These are phyloP conservation scores for Euphorbia schlechtendalii DNA, from an alignment of 441 rosid genomes.

Conservation along the genomic window DNA sequence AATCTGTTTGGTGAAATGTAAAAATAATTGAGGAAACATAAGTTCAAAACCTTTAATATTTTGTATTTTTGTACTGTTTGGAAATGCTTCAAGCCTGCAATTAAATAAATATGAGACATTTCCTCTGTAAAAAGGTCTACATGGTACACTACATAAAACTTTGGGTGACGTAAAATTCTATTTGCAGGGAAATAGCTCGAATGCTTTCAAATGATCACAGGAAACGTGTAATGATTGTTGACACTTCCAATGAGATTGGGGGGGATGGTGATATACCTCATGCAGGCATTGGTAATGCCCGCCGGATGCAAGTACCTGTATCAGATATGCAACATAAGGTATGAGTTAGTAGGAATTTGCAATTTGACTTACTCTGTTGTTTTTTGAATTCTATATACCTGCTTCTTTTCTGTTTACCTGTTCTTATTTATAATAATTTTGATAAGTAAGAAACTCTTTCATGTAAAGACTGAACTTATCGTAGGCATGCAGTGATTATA, in stretches of 20 bases:
- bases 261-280: constrained; percentile 99
- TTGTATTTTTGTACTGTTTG: neutral
- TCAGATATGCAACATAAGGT: constrained; percentile 89
- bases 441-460: neutral
- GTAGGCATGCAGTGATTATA: neutral
- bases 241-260: constrained; percentile 93
- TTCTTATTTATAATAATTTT: too few species aligned
- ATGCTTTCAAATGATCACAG: constrained; percentile 84
- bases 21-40: too few species aligned
- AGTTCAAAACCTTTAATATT: too few species aligned
- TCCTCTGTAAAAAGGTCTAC: neutral
- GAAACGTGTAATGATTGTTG: constrained; percentile 93
- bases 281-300: constrained; percentile 87
- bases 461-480: neutral
- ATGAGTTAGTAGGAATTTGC: neutral
- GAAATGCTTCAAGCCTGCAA: neutral
- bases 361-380: too few species aligned
- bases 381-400: too few species aligned
- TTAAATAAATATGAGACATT: neutral
- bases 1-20: neutral
- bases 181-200: constrained; percentile 73
- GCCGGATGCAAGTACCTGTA: constrained; percentile 92
- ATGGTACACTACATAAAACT: neutral
- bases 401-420: too few species aligned
- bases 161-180: constrained; percentile 14